Conservation (phyloP, 2,329 filamentous ascomycete genomes). For the Fusarium euwallaceae region DNA sequence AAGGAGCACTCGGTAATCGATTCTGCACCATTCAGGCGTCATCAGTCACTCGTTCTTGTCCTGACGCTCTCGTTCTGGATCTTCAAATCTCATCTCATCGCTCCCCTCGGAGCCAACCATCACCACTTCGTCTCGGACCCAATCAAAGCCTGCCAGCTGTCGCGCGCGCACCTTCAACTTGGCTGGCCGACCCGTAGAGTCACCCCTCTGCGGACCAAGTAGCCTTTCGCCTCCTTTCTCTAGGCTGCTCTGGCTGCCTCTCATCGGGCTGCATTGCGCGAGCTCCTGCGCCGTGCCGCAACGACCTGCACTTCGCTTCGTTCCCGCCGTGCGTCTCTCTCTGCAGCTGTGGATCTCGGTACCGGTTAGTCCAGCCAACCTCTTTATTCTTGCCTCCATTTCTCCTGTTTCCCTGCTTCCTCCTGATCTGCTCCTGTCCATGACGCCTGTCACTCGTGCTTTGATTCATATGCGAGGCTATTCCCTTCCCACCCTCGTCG, state of each 20-base stretch:
- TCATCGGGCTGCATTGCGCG: constrained; percentile 46
- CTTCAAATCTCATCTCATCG: constrained; percentile 42
- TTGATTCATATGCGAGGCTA: constrained; percentile 49
- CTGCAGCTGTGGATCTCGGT: constrained; percentile 46
- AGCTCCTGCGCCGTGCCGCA: constrained; percentile 37
- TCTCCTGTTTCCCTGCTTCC: constrained; percentile 39
- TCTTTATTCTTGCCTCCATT: constrained; percentile 41
- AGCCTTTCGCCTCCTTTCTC: constrained; percentile 29
- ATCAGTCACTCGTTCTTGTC: constrained; percentile 45
- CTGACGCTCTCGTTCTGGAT: constrained; percentile 37
- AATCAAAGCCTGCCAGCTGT: constrained; percentile 55
- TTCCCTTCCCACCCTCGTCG: constrained; percentile 26
- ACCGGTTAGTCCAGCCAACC: constrained; percentile 45
- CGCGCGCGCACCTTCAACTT: constrained; percentile 45
- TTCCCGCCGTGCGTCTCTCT: constrained; percentile 36
- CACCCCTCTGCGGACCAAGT: constrained; percentile 30
- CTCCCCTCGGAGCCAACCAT: constrained; percentile 39
- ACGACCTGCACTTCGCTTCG: constrained; percentile 41
- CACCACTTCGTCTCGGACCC: constrained; percentile 42
- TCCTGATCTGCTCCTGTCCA: constrained; percentile 31
- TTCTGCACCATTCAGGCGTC: constrained; percentile 35
- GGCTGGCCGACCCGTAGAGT: constrained; percentile 39
- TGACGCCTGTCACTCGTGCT: constrained; percentile 44
- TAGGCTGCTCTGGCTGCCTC: constrained; percentile 40
- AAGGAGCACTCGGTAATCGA: constrained; percentile 30